Evolutionary conservation across 768 basidiomycete genomes (phyloP), one percentile per base, ranked within the genome.

Genomic region (Rhodotorula taiwanensis): DNA sequence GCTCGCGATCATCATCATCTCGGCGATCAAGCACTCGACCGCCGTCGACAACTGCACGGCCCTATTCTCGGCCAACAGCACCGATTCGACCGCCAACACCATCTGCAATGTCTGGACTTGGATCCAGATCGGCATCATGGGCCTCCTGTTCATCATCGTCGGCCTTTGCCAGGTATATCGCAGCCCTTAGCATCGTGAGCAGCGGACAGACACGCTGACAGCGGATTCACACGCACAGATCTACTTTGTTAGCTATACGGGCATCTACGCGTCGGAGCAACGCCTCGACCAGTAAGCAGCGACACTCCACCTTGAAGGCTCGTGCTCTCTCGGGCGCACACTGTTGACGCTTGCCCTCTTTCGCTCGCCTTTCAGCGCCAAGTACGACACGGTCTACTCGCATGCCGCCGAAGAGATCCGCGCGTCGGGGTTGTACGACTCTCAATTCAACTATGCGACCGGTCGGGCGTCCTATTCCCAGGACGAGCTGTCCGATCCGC

Each of bases 91-190:
- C 28, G 74, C 68, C 23, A 65, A 75, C 76, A 18, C 72, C 70
- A 80, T 98, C 28, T 99, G 95, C 77, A 79, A 85, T 51, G 86
- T 95, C 58, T 94, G 97, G 73, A 80, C 90, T 8, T 95, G 91
- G 89, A 87, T 89, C 15, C 87, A 88, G 71, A 79, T 95, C 20
- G 93, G 93, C 42, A 78, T 97, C 59, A 93, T 98, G 90, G 86
- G 81, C 25, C 89, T 83, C 13, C 79, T 95, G 10, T 97, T 92
- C 88, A 76, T 87, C 15, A 72, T 95, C 14, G 58, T 65, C 41
- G 58, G 27, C 21, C 31, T 65, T 28, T 54, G 54, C 47, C 58
- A 56, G 42, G 57, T 59, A 25, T 41, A n/a, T n/a, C n/a, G n/a
- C n/a, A n/a, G n/a, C n/a, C n/a, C n/a, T n/a, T n/a, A n/a, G n/a